phyloP scores from a whole-genome alignment of 2,329 filamentous ascomycete species.

The Hirsutella rhossiliensis region DNA sequence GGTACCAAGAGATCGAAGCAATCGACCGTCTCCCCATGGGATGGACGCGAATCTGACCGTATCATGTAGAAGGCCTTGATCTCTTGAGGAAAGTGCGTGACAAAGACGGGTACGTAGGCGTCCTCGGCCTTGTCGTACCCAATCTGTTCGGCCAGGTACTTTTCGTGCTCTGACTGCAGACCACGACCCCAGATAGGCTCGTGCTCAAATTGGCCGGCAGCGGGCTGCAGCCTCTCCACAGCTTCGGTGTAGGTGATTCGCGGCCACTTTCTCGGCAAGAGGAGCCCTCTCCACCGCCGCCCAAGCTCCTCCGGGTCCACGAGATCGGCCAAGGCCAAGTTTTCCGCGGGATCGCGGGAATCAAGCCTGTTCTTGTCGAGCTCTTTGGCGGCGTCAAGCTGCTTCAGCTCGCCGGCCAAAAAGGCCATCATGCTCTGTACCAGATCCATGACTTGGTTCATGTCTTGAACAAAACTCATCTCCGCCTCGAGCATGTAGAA shows the following conservation, averaged over 20 bases:
- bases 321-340: slow-evolving; percentile 29
- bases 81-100: slow-evolving; percentile 80
- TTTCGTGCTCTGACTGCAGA: slow-evolving; percentile 87
- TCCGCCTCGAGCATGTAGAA: slow-evolving; percentile 99
- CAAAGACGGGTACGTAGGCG: slow-evolving; percentile 60
- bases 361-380: slow-evolving; percentile 24
- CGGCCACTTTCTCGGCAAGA: slow-evolving; percentile 48
- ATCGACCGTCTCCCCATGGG: slow-evolving; percentile 50
- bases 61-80: slow-evolving; percentile 81
- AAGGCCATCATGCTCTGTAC: slow-evolving; percentile 65
- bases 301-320: slow-evolving; percentile 36
- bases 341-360: slow-evolving; percentile 26
- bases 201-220: slow-evolving; percentile 52
- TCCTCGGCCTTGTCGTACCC: slow-evolving; percentile 35
- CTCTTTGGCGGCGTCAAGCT: slow-evolving; percentile 31
- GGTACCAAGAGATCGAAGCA: slow-evolving; percentile 87
- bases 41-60: slow-evolving; percentile 17
- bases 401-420: slow-evolving; percentile 26
- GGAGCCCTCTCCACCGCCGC: slow-evolving; percentile 61
- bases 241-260: slow-evolving; percentile 75
- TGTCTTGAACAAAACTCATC: slow-evolving; percentile 60
- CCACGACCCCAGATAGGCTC: slow-evolving; percentile 59
- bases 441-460: slow-evolving; percentile 64
- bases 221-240: slow-evolving; percentile 52
- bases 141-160: slow-evolving; percentile 61